These are phyloP conservation scores for Tuber microsphaerosporum DNA, from an alignment of 495 filamentous ascomycete genomes.

Conservation along the genomic window DNA sequence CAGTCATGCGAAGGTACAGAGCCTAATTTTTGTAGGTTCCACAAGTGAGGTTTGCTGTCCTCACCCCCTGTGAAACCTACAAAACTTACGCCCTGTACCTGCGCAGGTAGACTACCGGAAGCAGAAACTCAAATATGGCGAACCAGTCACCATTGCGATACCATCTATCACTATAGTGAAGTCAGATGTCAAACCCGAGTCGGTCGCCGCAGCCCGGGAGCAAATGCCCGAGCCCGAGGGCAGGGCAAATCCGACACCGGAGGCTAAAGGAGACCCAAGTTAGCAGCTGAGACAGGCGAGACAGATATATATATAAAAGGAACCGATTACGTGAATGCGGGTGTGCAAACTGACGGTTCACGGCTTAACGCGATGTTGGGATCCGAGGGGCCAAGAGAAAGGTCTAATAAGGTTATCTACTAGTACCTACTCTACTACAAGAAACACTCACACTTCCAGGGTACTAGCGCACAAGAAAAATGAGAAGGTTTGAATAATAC, in stretches of 20 bases:
- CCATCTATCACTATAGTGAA: background rate
- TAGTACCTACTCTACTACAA: too few relatives aligned
- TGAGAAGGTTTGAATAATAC: too few relatives aligned
- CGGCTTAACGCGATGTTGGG: background rate
- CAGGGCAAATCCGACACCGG: background rate
- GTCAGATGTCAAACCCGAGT: background rate
- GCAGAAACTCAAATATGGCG: slow-evolving; percentile 15
- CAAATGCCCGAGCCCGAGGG: background rate
- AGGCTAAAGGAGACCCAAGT: background rate
- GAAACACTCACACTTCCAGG: too few relatives aligned
- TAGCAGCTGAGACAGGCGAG: background rate
- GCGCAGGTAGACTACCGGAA: slow-evolving; percentile 28
- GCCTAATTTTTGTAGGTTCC: too few relatives aligned
- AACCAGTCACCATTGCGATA: background rate
- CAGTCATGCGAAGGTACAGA: too few relatives aligned
- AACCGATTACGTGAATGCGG: background rate
- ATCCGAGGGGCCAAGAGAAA: background rate
- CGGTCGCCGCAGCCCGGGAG: background rate
- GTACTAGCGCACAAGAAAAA: too few relatives aligned
- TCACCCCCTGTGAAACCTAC: too few relatives aligned
- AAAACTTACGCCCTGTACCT: too few relatives aligned
- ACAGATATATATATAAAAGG: slow-evolving; percentile 1
- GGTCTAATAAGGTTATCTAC: too few relatives aligned
- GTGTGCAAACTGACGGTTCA: slow-evolving; percentile 1
- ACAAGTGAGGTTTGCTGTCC: too few relatives aligned